phyloP scores from a whole-genome alignment of 768 basidiomycete species.

The Hypsizygus marmoreus region DNA sequence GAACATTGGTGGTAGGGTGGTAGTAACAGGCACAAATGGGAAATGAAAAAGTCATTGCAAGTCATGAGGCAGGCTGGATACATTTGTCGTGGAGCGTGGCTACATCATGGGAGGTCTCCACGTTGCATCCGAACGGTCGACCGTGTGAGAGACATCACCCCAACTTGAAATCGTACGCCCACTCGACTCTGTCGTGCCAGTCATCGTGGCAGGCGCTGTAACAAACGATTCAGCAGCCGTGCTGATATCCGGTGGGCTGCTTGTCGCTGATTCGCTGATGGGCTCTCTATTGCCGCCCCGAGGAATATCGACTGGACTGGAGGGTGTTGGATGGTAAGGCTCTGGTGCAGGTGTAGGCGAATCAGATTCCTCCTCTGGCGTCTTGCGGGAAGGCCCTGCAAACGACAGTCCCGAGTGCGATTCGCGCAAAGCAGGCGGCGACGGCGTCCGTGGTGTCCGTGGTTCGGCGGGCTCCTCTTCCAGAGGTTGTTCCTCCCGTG shows the following conservation, averaged over 20 bases:
- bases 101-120: constrained; percentile 32
- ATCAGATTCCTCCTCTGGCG: background rate
- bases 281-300: constrained; percentile 12
- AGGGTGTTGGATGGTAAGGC: constrained; percentile 21
- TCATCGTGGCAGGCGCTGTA: constrained; percentile 62
- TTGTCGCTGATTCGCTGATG: constrained; percentile 23
- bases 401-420: constrained; percentile 16
- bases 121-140: constrained; percentile 36
- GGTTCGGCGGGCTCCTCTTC: constrained; percentile 17
- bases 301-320: constrained; percentile 23
- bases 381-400: constrained; percentile 5
- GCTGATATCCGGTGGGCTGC: constrained; percentile 62
- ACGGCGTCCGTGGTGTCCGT: constrained; percentile 9
- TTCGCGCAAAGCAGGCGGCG: constrained; percentile 17
- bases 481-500: constrained; percentile 23
- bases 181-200: constrained; percentile 57
- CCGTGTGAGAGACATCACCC: constrained; percentile 46
- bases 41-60: constrained; percentile 12
- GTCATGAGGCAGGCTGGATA: constrained; percentile 9
- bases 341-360: constrained; percentile 2
- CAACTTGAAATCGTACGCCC: constrained; percentile 49
- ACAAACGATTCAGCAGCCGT: constrained; percentile 71
- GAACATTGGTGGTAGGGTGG: background rate
- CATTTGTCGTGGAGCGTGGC: constrained; percentile 12
- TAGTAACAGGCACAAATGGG: constrained; percentile 9